Evolutionary conservation across 1,284 basidiomycete genomes (phyloP), one percentile per base, ranked within the genome.

Genomic region (Mycena sp.): DNA sequence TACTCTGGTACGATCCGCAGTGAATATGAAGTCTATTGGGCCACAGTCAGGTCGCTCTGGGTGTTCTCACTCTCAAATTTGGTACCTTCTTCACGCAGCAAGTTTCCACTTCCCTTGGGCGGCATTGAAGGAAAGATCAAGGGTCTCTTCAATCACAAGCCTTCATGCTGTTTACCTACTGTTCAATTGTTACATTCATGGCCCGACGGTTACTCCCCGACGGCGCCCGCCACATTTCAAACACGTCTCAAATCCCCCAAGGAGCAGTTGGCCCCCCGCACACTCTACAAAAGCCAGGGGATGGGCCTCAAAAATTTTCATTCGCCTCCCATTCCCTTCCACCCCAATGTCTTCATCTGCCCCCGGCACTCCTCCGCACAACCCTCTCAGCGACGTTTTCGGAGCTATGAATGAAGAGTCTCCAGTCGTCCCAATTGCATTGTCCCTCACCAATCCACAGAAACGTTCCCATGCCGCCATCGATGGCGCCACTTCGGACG

Each of bases 61-160:
- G 32, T 28, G n/a, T 12, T 44, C 6, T 44, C 7, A 4, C 7
- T 26, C n/a, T n/a, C 35, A 3, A 16, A 44, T 32, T 25, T 21
- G 6, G 44, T 48, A 56, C 54, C 45, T 43, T 49, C 37, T 19
- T 58, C 46, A 26, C 17, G 30, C 26, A n/a, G n/a, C n/a, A 46
- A 16, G 14, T 30, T 61, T 21, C 29, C 43, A 12, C 26, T 46
- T 14, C 58, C 58, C 32, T 56, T 61, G 12, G 59, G 51, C 46
- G 59, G 52, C 52, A 61, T 49, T 29, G 26, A 14, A 44, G 28
- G 29, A n/a, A 3, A 14, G 32, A 56, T 44, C 30, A 37, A 32
- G n/a, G 41, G 12, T 26, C 25, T 25, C 37, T 21, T 14, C 32
- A n/a, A n/a, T n/a, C n/a, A n/a, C n/a, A n/a, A n/a, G n/a, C n/a